These are phyloP conservation scores for Eutypella sp. DNA, from an alignment of 2,329 filamentous ascomycete genomes.

Conservation along the genomic window DNA sequence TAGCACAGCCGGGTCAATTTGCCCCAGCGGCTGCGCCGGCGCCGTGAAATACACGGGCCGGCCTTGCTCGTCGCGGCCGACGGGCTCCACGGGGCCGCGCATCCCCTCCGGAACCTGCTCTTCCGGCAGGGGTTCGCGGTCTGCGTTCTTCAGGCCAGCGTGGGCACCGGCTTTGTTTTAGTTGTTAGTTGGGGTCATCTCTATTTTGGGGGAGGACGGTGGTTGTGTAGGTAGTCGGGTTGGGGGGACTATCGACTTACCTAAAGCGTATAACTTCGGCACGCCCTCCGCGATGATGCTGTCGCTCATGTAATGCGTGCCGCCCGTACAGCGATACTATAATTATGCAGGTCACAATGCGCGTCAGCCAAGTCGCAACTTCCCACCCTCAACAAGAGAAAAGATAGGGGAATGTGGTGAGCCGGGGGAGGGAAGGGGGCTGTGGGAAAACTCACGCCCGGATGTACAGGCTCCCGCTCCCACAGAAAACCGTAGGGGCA, in stretches of 20 bases:
- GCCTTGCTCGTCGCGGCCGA: conserved; percentile 2
- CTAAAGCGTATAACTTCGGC: conserved; percentile 4
- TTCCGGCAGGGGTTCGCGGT: not conserved
- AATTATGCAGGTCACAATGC: not conserved
- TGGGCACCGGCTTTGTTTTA: not conserved
- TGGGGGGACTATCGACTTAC: not conserved
- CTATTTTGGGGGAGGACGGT: not conserved
- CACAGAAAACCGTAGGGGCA: conserved; percentile 9
- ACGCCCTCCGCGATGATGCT: conserved; percentile 7
- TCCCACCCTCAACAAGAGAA: not conserved
- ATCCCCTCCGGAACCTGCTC: conserved; percentile 3
- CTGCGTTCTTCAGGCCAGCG: not conserved
- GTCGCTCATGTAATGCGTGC: conserved; percentile 10
- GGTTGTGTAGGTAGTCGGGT: not conserved
- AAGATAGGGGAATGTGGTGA: not conserved
- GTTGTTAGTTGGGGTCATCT: not conserved
- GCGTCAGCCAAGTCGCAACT: not conserved
- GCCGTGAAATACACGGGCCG: no score
- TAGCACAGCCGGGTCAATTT: no score
- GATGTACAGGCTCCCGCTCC: conserved; percentile 1
- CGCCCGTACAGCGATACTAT: conserved; percentile 4
- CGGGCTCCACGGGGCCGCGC: conserved; percentile 4
- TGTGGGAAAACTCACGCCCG: conserved; percentile 3
- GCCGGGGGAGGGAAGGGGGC: not conserved
- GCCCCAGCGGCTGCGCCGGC: no score